Evolutionary conservation across 768 basidiomycete genomes (phyloP).

Genomic region (Lactarius sanguifluus): DNA sequence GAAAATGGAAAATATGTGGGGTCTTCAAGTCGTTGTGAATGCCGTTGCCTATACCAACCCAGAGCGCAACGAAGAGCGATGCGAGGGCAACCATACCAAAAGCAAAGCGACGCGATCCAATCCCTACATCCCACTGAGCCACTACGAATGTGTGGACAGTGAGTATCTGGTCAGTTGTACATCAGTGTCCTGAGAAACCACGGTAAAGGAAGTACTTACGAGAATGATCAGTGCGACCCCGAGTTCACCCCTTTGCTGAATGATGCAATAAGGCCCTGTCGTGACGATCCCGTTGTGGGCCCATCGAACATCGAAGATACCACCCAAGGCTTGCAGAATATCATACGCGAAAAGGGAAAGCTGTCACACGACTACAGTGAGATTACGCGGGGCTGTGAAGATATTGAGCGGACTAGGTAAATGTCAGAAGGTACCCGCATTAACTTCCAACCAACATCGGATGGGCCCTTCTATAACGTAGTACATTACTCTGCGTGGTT

Average conservation of each 20-base stretch:
- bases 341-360: slow-evolving; percentile 36
- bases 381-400: not conserved
- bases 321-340: slow-evolving; percentile 42
- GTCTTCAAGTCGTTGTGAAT: slow-evolving; percentile 32
- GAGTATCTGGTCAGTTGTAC: slow-evolving; percentile 32
- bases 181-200: slow-evolving; percentile 27
- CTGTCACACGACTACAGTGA: slow-evolving; percentile 30
- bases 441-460: slow-evolving; percentile 28
- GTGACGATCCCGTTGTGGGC: slow-evolving; percentile 38
- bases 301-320: slow-evolving; percentile 42
- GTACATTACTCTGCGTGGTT: slow-evolving; percentile 20
- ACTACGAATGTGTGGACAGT: slow-evolving; percentile 43
- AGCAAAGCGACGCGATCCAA: slow-evolving; percentile 32
- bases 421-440: slow-evolving; percentile 42
- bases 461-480: slow-evolving; percentile 8
- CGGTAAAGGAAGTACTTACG: slow-evolving; percentile 31
- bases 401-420: slow-evolving; percentile 39
- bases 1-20: slow-evolving; percentile 30
- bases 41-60: slow-evolving; percentile 39
- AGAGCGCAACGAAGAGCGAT: slow-evolving; percentile 34
- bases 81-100: slow-evolving; percentile 16
- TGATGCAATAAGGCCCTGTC: slow-evolving; percentile 38
- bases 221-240: slow-evolving; percentile 44
- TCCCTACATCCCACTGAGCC: slow-evolving; percentile 38
- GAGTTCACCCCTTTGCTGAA: slow-evolving; percentile 46